Evolutionary conservation across 768 basidiomycete species (phyloP).

Genomic region (Suillus plorans): DNA sequence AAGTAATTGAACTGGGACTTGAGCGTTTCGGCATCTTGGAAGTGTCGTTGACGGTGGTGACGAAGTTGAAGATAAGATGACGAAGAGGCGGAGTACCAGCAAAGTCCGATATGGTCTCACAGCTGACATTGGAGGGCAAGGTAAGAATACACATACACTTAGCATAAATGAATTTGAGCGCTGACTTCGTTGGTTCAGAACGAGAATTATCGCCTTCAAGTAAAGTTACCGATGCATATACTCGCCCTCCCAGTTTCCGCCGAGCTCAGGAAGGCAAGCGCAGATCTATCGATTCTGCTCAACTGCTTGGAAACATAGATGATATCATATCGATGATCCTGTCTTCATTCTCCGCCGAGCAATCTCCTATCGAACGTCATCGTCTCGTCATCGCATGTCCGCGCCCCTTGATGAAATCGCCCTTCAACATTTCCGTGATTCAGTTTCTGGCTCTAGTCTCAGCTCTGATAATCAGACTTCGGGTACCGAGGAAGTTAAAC

Average conservation of each 20-base stretch:
- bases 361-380: constrained; percentile 66
- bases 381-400: constrained; percentile 68
- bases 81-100: constrained; percentile 73
- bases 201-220: constrained; percentile 76
- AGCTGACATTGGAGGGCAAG: constrained; percentile 58
- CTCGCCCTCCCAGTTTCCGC: constrained; percentile 69
- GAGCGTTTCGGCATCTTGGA: constrained; percentile 94
- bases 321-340: constrained; percentile 86
- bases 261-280: constrained; percentile 67
- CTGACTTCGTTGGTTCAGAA: constrained; percentile 46
- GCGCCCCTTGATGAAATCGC: constrained; percentile 85
- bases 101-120: constrained; percentile 84
- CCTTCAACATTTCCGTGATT: constrained; percentile 69
- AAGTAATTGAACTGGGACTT: constrained; percentile 89
- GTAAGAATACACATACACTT: constrained; percentile 38
- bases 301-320: constrained; percentile 65
- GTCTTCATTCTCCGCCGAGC: constrained; percentile 88
- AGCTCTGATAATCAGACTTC: constrained; percentile 43
- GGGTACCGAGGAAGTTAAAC: constrained; percentile 36
- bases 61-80: constrained; percentile 91
- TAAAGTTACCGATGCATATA: constrained; percentile 82
- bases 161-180: constrained; percentile 5
- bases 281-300: constrained; percentile 81
- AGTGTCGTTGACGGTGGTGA: constrained; percentile 98
- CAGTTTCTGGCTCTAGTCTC: constrained; percentile 53